Evolutionary conservation across 805 yeast genomes (phyloP), one percentile per base, ranked within the genome.

Genomic region (Saccharomycopsis javanensis): DNA sequence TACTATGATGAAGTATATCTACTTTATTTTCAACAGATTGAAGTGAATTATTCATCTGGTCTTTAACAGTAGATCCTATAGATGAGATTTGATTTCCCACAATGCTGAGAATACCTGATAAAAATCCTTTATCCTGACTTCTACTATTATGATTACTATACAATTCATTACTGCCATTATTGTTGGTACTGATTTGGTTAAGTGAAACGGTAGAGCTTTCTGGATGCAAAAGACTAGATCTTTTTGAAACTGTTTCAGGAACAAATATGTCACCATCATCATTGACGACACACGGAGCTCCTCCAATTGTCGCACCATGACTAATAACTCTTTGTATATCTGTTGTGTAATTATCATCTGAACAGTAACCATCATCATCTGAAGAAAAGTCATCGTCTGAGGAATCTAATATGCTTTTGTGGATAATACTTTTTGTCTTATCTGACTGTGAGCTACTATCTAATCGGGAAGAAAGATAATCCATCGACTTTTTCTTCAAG

Each of bases 81-180:
- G 59, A 46, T 6, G 56, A 16, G 10, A 60, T 20, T 51, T 57
- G 62, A 42, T 57, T 60, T 13, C 61, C 62, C 15, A 60, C 61
- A 4, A 57, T 53, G 15, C 51, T 30, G 7, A 59, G 38, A 48
- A 59, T 48, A 3, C 62, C 59, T 5, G 59, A 56, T 16, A 59
- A 35, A n/a, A 60, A 16, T 6, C 62, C 62, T 30, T 51, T 52
- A 11, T 51, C 51, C 11, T 48, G 34, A 11, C 55, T 53, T 28
- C 18, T 31, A 23, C 23, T n/a, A 51, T 18, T 35, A 15, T n/a
- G 25, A 15, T 16, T n/a, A 6, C 16, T 11, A 37, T 53, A 1
- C 35, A 37, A 30, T 3, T 7, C 16, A 23, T 37, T 37, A 27
- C 25, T 25, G n/a, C 11, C 33, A 25, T 5, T 37, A 23, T 52